Evolutionary conservation across 2,329 filamentous ascomycete species (phyloP), one percentile per base, ranked within the genome.

Genomic region (Colletotrichum zoysiae): DNA sequence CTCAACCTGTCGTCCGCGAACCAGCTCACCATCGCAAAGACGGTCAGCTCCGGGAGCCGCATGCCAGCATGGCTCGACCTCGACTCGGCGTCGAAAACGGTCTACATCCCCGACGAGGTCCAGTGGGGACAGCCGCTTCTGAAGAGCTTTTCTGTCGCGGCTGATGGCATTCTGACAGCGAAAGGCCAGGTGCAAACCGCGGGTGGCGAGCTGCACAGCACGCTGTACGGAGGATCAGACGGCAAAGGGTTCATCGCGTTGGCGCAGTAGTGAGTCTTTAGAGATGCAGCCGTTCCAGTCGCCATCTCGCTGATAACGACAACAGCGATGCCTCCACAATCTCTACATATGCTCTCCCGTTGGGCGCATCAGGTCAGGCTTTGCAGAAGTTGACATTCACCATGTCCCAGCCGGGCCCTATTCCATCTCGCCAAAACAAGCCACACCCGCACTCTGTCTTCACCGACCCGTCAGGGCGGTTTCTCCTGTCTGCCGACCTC

Each of bases 401-500:
- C 73, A 81, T 85, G 80, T 72, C 79, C 2, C 74, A 76, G 11
- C 81, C 81, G 0, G 86, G 86, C 0, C 81, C 86, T 14, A 79
- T 82, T 57, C 79, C 84, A 5, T 77, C 75, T 40, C 84, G 88
- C n/a, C 88, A 90, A 77, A 84, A 89, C 68, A 83, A 82, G 6
- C 82, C 87, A 7, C 88, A 90, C 74, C 87, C 87, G 9, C 88
- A 90, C 78, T 82, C 86, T 23, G 83, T 83, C 6, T 82, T 86
- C 74, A 78, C 82, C 14, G 87, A 86, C 72, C 86, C 84, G 0
- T 85, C 85, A 0, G 85, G 85, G 16, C 77, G 81, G 48, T 89
- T 83, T 76, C 75, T 89, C 30, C 77, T 89, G 1, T 81, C 84
- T 9, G 83, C 86, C 1, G 88, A 90, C 73, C 82, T 89, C 2